phyloP scores from a whole-genome alignment of 2,329 filamentous ascomycete species.

The Alternaria sp. region DNA sequence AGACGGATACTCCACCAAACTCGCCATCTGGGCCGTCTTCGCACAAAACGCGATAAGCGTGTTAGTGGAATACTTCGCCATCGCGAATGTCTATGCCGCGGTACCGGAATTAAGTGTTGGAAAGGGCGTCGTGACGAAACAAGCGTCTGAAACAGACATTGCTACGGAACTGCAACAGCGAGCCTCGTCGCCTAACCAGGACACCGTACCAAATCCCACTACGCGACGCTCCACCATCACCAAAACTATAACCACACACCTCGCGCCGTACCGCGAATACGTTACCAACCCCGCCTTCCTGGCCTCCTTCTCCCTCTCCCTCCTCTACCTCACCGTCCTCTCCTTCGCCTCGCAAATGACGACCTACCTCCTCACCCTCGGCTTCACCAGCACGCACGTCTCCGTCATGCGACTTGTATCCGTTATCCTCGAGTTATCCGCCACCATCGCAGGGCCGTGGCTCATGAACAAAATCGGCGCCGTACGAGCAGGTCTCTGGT shows the following conservation, averaged over 20 bases:
- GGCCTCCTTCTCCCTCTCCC: constrained; percentile 64
- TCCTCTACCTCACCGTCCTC: constrained; percentile 64
- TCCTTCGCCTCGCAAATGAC: constrained; percentile 64
- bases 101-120: constrained; percentile 38
- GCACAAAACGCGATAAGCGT: constrained; percentile 59
- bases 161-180: constrained; percentile 1
- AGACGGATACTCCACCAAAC: constrained; percentile 55
- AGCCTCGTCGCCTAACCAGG: constrained; percentile 4
- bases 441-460: constrained; percentile 66
- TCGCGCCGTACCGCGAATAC: constrained; percentile 51
- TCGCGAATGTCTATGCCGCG: constrained; percentile 51
- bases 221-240: neutral
- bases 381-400: constrained; percentile 60
- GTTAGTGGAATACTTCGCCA: constrained; percentile 60
- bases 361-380: constrained; percentile 65
- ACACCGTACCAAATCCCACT: constrained; percentile 7
- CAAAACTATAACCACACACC: constrained; percentile 4
- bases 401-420: constrained; percentile 61
- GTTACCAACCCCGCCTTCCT: constrained; percentile 62
- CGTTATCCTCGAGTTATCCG: constrained; percentile 63
- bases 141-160: constrained; percentile 10
- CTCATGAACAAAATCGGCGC: constrained; percentile 58
- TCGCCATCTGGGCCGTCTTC: constrained; percentile 59
- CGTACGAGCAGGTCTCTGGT: constrained; percentile 74
- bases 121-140: constrained; percentile 8